Conservation (phyloP, 441 rosid species). For the Omphalea diandra region DNA sequence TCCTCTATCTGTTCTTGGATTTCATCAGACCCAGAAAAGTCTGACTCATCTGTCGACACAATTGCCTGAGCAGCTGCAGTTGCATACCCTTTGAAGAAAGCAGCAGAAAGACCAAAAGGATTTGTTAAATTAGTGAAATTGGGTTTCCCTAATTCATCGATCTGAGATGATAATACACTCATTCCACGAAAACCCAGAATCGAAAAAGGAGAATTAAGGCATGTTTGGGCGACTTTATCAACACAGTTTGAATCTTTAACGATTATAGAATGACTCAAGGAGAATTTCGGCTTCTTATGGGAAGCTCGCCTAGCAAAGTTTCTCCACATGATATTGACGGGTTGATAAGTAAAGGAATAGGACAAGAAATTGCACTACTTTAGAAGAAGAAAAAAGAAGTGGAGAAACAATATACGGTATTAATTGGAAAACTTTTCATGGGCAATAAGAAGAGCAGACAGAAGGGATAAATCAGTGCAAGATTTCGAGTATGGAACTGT, state of each 20-base stretch:
- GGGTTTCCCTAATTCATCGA: conserved; percentile 24
- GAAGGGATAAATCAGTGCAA: background rate
- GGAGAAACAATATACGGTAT: background rate
- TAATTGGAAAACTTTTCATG: background rate
- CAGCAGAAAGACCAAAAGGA: conserved; percentile 22
- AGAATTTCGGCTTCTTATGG: conserved; percentile 37
- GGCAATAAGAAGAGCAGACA: background rate
- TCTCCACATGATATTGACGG: conserved; percentile 62
- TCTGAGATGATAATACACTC: conserved; percentile 25
- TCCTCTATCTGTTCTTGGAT: conserved; percentile 49
- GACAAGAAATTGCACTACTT: conserved; percentile 7
- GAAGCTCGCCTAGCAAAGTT: conserved; percentile 53
- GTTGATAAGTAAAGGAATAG: background rate
- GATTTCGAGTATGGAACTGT: background rate
- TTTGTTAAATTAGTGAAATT: conserved; percentile 21
- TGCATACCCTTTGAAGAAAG: conserved; percentile 37
- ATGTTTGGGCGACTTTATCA: conserved; percentile 17
- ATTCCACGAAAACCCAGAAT: conserved; percentile 26
- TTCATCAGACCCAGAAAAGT: conserved; percentile 71
- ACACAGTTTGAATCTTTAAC: conserved; percentile 12
- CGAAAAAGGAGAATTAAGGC: conserved; percentile 21
- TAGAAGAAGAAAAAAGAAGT: background rate
- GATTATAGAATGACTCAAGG: conserved; percentile 16
- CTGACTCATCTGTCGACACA: conserved; percentile 66
- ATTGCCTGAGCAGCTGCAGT: conserved; percentile 56